Evolutionary conservation across 495 filamentous ascomycete species (phyloP).

Genomic region (Neurospora africana): DNA sequence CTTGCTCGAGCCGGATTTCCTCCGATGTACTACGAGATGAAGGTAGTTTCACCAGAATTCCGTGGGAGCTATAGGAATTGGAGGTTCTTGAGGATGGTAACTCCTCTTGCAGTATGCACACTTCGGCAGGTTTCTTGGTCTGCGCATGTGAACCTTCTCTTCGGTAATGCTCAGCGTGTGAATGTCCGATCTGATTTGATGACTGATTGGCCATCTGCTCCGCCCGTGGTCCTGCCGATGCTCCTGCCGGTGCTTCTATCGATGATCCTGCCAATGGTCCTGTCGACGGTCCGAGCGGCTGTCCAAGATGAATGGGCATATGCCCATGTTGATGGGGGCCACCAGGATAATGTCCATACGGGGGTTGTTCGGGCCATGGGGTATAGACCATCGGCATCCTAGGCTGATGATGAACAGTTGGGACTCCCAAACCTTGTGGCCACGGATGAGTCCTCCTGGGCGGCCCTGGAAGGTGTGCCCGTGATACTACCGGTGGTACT

Average conservation of each 20-base stretch:
- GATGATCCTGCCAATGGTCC: not conserved
- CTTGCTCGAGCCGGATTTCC: not conserved
- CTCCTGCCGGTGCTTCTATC: not conserved
- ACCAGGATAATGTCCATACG: not conserved
- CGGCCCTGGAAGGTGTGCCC: not conserved
- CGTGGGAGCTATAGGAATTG: not conserved
- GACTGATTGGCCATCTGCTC: not conserved
- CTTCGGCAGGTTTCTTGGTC: not conserved
- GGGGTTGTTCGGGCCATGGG: not conserved
- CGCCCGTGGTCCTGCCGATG: not conserved
- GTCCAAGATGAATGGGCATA: not conserved
- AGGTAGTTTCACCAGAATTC: not conserved
- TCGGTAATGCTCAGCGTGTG: not conserved
- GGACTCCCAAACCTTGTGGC: not conserved
- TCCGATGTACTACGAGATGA: not conserved
- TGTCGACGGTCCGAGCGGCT: not conserved
- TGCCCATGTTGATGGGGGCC: not conserved
- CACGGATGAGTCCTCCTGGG: not conserved
- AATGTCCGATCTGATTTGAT: not conserved
- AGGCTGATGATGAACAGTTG: not conserved
- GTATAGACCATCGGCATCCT: not conserved
- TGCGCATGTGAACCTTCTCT: not conserved
- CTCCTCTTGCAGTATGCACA: not conserved
- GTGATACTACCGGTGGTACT: not conserved
- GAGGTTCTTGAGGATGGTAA: not conserved